phyloP scores from a whole-genome alignment of 140 eudicot species.

The Anethum foeniculum region DNA sequence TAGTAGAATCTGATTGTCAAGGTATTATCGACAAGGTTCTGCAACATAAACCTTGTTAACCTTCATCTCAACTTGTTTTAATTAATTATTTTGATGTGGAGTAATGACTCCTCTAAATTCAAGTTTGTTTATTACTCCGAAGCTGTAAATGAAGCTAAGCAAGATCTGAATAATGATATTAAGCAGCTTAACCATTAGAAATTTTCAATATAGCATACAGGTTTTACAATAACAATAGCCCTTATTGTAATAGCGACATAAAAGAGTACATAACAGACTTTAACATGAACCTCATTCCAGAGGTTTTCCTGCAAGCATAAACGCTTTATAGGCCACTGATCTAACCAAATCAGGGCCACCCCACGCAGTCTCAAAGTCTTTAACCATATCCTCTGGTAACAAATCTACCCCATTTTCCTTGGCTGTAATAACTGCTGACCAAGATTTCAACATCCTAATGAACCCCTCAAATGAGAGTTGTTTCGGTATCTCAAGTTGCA shows the following conservation, averaged over 20 bases:
- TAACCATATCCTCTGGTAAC: conserved; percentile 30
- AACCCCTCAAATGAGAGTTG: conserved; percentile 32
- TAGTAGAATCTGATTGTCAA: too few relatives aligned
- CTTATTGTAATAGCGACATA: not conserved
- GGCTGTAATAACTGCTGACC: conserved; percentile 45
- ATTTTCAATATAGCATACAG: not conserved
- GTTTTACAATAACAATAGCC: not conserved
- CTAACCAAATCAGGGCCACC: conserved; percentile 40
- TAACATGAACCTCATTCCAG: not conserved
- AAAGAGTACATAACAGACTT: not conserved
- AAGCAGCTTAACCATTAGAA: not conserved
- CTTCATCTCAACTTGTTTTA: too few relatives aligned
- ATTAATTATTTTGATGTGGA: too few relatives aligned
- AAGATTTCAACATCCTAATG: conserved; percentile 38
- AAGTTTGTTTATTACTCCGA: too few relatives aligned
- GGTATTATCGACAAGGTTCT: too few relatives aligned
- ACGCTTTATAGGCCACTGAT: conserved; percentile 35
- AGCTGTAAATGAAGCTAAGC: too few relatives aligned
- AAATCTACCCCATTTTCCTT: conserved; percentile 46
- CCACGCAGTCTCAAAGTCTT: conserved; percentile 46
- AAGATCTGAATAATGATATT: too few relatives aligned
- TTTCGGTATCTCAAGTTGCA: conserved; percentile 35
- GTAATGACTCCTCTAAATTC: too few relatives aligned
- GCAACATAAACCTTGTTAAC: too few relatives aligned
- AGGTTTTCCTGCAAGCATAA: conserved; percentile 39